Percentiles rank a stretch among this genome's conserved stretches.
These are phyloP conservation scores for Aaosphaeria pasadenensis DNA, from an alignment of 2,329 filamentous ascomycete species.

Conservation along the genomic window DNA sequence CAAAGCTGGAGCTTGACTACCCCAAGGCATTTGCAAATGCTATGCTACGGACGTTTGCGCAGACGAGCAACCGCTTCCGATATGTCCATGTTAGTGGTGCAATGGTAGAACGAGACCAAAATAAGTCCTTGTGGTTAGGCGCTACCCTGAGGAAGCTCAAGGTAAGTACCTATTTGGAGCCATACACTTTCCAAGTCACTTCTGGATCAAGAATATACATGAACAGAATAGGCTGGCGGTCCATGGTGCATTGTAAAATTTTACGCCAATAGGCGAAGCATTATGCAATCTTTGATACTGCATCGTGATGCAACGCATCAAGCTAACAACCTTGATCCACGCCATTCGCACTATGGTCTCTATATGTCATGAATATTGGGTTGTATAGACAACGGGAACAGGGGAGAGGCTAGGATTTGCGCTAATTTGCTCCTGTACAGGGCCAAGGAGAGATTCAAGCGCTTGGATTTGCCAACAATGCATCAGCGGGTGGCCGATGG, in stretches of 20 bases:
- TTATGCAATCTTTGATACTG: too few relatives aligned
- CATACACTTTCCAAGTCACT: background rate
- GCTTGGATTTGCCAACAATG: constrained; percentile 10
- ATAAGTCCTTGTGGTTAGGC: constrained; percentile 9
- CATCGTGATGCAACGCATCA: too few relatives aligned
- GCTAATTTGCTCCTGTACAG: background rate
- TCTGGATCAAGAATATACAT: background rate
- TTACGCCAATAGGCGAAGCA: too few relatives aligned
- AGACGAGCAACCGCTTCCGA: constrained; percentile 8
- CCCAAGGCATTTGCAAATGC: constrained; percentile 12
- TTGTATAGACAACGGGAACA: too few relatives aligned
- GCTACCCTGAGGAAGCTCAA: constrained; percentile 10
- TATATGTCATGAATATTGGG: too few relatives aligned
- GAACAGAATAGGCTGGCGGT: too few relatives aligned
- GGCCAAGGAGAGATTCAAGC: constrained; percentile 5
- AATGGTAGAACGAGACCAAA: constrained; percentile 11
- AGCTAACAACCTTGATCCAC: too few relatives aligned
- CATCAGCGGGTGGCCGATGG: constrained; percentile 6
- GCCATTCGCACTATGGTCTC: too few relatives aligned
- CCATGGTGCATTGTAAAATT: too few relatives aligned
- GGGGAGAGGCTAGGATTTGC: too few relatives aligned
- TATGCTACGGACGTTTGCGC: constrained; percentile 6
- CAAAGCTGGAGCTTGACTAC: constrained; percentile 10
- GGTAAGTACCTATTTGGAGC: constrained; percentile 1
- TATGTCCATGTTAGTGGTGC: constrained; percentile 12